Base-by-base conservation (phyloP, 2,329 filamentous ascomycete species). In the Venturiaceae sp. region DNA sequence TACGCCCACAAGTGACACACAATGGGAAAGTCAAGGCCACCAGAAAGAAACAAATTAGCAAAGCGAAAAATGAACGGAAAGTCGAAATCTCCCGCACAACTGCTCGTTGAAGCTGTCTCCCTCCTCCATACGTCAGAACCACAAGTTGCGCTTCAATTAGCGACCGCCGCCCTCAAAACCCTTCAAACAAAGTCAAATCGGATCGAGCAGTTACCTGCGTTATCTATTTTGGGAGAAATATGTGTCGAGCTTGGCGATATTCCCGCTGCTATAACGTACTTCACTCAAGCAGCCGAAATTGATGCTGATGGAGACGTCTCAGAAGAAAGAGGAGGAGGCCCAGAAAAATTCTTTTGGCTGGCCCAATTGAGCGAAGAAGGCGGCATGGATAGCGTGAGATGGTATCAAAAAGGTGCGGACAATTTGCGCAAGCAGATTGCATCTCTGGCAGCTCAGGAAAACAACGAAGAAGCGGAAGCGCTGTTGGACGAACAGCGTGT, bases 261-360 rank as follows among this genome's bases (percentile, higher is more conserved):
- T 57, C 87, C 92, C 57, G 75, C 82, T 16, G 92, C 92, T 44
- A 80, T 87, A 60, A 74, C 78, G 52, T 86, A 83, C 66, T 95
- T 96, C 67, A 71, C 84, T 61, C 79, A 82, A 50, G 90, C 94
- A 0, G 87, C 87, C 37, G 76, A 80, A 57, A 80, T 94, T 36
- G 94, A 99, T 69, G 80, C 85, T 26, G 83, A 92, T 59, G 94
- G 92, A 19, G 73, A 77, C 39, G 75, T 84, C 60, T 81, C 86
- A 19, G 87, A 90, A 66, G 81, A 83, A 39, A 71, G 85, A 55
- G 92, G 91, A 53, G 90, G 90, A 30, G 92, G 92, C 0, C 84
- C 91, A 0, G 92, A 97, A 69, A 97, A 96, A 75, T 97, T 96
- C 68, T 75, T 97, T 53, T 95, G 92, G 83, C 78, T 99, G 60